phyloP scores from a whole-genome alignment of 2,329 filamentous ascomycete species.

The Zasmidium angulare region DNA sequence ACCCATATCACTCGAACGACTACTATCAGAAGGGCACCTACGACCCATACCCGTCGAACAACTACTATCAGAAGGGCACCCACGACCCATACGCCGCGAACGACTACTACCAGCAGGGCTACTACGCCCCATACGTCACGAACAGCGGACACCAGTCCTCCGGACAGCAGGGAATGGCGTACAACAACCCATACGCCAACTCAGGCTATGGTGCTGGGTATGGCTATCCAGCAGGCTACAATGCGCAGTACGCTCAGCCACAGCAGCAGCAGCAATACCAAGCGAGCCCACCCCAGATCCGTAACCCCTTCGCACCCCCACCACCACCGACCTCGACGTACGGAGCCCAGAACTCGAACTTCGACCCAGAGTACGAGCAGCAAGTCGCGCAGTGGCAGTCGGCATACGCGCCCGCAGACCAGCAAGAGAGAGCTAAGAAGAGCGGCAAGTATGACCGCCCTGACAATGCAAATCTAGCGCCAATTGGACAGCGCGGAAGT shows the following conservation, averaged over 20 bases:
- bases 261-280: slow-evolving; percentile 29
- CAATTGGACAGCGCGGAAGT: slow-evolving; percentile 21
- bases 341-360: slow-evolving; percentile 37
- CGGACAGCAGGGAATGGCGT: background rate
- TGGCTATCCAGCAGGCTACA: slow-evolving; percentile 23
- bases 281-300: slow-evolving; percentile 64
- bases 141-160: background rate
- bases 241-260: slow-evolving; percentile 34
- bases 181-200: slow-evolving; percentile 21
- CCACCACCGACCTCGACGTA: slow-evolving; percentile 36
- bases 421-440: slow-evolving; percentile 18
- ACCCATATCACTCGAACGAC: too few species aligned
- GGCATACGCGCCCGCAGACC: slow-evolving; percentile 23
- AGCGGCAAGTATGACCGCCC: slow-evolving; percentile 15
- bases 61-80: too few species aligned
- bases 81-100: too few species aligned
- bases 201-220: slow-evolving; percentile 21
- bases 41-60: too few species aligned
- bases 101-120: background rate
- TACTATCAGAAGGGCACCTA: too few species aligned
- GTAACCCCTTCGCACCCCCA: slow-evolving; percentile 72
- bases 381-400: slow-evolving; percentile 96
- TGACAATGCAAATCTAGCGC: slow-evolving; percentile 19
- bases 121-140: background rate
- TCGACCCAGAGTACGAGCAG: slow-evolving; percentile 80